Evolutionary conservation across 2,329 filamentous ascomycete genomes (phyloP).

Genomic region (Nakataea oryzae): DNA sequence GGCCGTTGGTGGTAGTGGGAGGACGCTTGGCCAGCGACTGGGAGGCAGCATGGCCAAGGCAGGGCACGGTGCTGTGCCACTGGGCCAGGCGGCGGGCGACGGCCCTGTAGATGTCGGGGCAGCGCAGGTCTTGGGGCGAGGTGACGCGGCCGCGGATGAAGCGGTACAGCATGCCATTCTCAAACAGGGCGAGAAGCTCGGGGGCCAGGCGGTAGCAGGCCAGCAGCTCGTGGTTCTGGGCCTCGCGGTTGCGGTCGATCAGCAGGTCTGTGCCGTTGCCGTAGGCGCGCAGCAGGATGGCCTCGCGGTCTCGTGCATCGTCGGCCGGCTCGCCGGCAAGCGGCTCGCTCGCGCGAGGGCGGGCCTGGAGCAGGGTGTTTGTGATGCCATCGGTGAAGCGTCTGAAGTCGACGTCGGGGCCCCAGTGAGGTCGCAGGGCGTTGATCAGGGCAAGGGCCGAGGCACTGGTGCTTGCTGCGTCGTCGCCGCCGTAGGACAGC

Average conservation of each 20-base stretch:
- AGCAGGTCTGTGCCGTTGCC: constrained; percentile 88
- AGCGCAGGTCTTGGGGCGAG: constrained; percentile 68
- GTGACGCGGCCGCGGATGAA: constrained; percentile 78
- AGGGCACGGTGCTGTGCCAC: constrained; percentile 75
- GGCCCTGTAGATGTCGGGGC: constrained; percentile 66
- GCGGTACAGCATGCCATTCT: constrained; percentile 91
- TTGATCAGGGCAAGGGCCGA: constrained; percentile 74
- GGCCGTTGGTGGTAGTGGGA: constrained; percentile 19
- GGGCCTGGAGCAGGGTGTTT: constrained; percentile 74
- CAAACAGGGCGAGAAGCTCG: constrained; percentile 78
- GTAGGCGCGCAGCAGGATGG: constrained; percentile 84
- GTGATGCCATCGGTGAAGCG: constrained; percentile 98
- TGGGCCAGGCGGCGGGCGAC: constrained; percentile 78
- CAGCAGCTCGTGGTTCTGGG: constrained; percentile 73
- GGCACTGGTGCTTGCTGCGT: constrained; percentile 48
- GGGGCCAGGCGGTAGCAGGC: constrained; percentile 78
- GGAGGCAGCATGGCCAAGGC: constrained; percentile 26
- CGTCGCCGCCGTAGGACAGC: constrained; percentile 64
- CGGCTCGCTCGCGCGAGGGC: not conserved
- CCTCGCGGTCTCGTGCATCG: constrained; percentile 53
- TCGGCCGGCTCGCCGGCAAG: constrained; percentile 20
- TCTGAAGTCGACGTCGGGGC: constrained; percentile 55
- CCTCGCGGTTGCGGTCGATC: constrained; percentile 86
- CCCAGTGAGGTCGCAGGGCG: constrained; percentile 74
- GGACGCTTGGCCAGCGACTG: constrained; percentile 21